A percentile compares a stretch with the other conserved stretches of the same genome.
Evolutionary conservation across 345 rosid genomes (phyloP).

Genomic region (Erysimum cheiranthoides): DNA sequence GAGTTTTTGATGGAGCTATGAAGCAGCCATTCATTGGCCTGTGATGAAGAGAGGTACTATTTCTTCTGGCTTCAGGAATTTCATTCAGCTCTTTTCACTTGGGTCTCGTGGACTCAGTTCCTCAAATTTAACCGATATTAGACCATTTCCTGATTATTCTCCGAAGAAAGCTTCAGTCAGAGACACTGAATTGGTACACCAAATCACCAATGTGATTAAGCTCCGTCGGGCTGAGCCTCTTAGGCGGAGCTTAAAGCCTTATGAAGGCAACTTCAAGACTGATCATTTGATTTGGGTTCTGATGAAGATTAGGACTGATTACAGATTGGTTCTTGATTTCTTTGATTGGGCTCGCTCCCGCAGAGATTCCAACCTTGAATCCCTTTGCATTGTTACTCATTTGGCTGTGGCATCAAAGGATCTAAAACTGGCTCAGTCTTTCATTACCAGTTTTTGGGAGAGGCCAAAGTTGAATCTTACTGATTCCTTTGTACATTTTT

Average conservation of each 20-base stretch:
- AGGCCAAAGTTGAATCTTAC: constrained; percentile 59
- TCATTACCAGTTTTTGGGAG: constrained; percentile 69
- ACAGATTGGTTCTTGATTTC: constrained; percentile 74
- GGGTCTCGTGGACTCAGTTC: constrained; percentile 41
- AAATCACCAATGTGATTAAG: constrained; percentile 73
- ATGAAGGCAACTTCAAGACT: constrained; percentile 70
- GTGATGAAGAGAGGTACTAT: constrained; percentile 61
- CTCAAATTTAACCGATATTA: constrained; percentile 49
- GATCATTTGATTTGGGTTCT: constrained; percentile 94
- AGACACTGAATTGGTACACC: constrained; percentile 78
- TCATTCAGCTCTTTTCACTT: constrained; percentile 43
- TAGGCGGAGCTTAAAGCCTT: constrained; percentile 63
- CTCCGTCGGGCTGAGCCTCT: constrained; percentile 70
- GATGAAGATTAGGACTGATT: constrained; percentile 77
- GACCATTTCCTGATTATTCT: constrained; percentile 91
- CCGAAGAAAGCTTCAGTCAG: constrained; percentile 74
- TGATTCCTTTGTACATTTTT: constrained; percentile 57
- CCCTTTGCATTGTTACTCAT: constrained; percentile 77
- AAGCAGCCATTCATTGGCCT: constrained; percentile 15
- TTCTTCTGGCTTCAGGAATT: constrained; percentile 44
- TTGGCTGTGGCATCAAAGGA: constrained; percentile 77
- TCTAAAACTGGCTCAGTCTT: constrained; percentile 56
- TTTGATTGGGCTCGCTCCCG: constrained; percentile 79
- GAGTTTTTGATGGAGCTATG: constrained; percentile 25
- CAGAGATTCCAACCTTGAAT: constrained; percentile 74